Base-by-base conservation (phyloP, 805 yeast species). In the Torulaspora microellipsoides region DNA sequence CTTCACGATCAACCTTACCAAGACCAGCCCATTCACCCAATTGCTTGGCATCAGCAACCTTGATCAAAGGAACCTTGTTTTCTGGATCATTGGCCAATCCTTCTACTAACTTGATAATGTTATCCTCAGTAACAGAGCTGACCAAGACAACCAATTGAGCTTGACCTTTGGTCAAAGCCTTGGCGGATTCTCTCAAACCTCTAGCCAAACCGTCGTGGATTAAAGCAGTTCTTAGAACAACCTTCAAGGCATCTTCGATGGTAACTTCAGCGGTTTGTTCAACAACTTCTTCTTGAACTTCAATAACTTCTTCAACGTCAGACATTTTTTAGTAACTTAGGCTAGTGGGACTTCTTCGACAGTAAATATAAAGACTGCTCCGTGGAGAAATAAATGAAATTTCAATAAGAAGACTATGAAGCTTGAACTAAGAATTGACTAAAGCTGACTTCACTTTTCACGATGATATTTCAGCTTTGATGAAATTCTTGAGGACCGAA, bases 21-120 rank as follows among this genome's bases (percentile, higher is more conserved):
- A 93, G 81, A 85, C 99, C 99, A 69, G 98, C 98, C 99, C 99
- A 93, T 82, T 93, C 98, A 83, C 99, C 99, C 72, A 93, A 83
- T 80, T 88, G 86, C 85, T 93, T 93, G 71, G 98, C 96, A 72
- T 93, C 99, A 66, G 98, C 86, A 65, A 93, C 98, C 85, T 93
- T 93, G 85, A 93, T 85, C 76, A 93, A 81, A 67, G 99, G 98
- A 64, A 91, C 88, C 79, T 87, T 86, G 76, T 83, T 80, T 71
- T 87, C 95, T 69, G 95, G 88, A 77, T 88, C 95, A 81, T 90
- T 87, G 81, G 98, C 91, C 70, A 93, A 84, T 78, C 97, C 98
- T 85, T 93, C 98, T 67, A 93, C 93, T 73, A 93, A 86, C 79
- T 90, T 89, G 72, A 85, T 78, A 80, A 93, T 93, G 63, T 93